These are phyloP conservation scores for Talaromyces nanjingensis DNA, from an alignment of 495 filamentous ascomycete species.

Conservation along the genomic window DNA sequence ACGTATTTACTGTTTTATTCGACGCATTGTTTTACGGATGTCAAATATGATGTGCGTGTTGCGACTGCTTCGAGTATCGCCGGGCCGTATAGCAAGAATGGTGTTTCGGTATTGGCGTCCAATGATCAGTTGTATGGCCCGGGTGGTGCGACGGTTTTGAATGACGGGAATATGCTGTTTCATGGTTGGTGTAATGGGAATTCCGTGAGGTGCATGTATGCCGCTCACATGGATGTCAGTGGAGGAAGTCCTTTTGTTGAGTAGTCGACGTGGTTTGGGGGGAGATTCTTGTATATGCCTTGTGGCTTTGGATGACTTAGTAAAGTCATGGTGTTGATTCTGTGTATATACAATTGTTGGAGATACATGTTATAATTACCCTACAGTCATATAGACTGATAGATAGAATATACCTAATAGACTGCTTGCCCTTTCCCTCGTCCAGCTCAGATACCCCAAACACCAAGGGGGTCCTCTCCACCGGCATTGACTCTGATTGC, in stretches of 20 bases:
- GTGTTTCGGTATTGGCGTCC: constrained; percentile 29
- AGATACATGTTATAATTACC: neutral
- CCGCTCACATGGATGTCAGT: constrained; percentile 25
- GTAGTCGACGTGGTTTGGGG: neutral
- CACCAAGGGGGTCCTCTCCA: constrained; percentile 27
- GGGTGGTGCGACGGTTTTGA: constrained; percentile 44
- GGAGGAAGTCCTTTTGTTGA: constrained; percentile 19
- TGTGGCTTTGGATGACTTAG: neutral
- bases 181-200: constrained; percentile 41
- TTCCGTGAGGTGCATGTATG: constrained; percentile 28
- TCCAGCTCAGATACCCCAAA: constrained; percentile 21
- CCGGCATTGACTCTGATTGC: constrained; percentile 13
- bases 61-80: constrained; percentile 38
- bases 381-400: neutral
- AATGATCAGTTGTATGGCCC: constrained; percentile 39
- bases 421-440: neutral
- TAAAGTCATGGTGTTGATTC: neutral
- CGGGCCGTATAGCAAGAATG: constrained; percentile 40
- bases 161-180: constrained; percentile 41
- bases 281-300: neutral
- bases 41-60: constrained; percentile 48
- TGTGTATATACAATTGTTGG: neutral
- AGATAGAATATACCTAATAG: neutral
- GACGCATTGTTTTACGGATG: constrained; percentile 46
- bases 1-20: constrained; percentile 58